Percentiles rank a stretch among this genome's conserved stretches.
Evolutionary conservation across 345 rosid genomes (phyloP).

Genomic region (Hevea brasiliensis): DNA sequence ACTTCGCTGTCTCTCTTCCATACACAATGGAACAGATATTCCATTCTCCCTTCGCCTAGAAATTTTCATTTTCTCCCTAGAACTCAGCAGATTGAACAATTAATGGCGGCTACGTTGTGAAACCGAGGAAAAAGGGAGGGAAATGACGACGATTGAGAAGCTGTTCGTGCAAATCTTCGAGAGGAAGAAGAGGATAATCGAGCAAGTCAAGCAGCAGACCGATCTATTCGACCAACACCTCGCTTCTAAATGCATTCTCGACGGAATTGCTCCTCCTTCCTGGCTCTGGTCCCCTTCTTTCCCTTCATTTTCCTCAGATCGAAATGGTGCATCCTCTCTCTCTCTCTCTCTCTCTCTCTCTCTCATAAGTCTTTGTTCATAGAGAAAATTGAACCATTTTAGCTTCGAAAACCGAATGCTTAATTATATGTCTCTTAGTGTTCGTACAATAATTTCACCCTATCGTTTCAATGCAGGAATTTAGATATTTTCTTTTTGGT

Average conservation of each 20-base stretch:
- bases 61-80: neutral
- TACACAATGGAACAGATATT: no score
- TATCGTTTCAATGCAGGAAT: no score
- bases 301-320: conserved; percentile 20
- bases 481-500: no score
- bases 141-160: conserved; percentile 50
- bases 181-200: conserved; percentile 58
- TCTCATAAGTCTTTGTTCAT: neutral
- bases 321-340: conserved; percentile 34
- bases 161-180: conserved; percentile 66
- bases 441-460: no score
- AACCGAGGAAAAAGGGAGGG: neutral
- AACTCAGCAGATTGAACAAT: neutral
- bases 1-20: neutral
- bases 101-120: conserved; percentile 7
- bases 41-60: neutral
- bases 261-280: conserved; percentile 69
- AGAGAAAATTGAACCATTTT: no score
- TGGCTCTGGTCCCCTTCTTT: conserved; percentile 54
- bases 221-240: conserved; percentile 65
- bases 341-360: conserved; percentile 9
- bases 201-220: conserved; percentile 57
- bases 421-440: no score
- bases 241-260: conserved; percentile 66
- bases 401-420: no score